A percentile compares a stretch with the other conserved stretches of the same genome.
These are phyloP conservation scores for Fusarium nanum DNA, from an alignment of 2,329 filamentous ascomycete genomes.

Conservation along the genomic window DNA sequence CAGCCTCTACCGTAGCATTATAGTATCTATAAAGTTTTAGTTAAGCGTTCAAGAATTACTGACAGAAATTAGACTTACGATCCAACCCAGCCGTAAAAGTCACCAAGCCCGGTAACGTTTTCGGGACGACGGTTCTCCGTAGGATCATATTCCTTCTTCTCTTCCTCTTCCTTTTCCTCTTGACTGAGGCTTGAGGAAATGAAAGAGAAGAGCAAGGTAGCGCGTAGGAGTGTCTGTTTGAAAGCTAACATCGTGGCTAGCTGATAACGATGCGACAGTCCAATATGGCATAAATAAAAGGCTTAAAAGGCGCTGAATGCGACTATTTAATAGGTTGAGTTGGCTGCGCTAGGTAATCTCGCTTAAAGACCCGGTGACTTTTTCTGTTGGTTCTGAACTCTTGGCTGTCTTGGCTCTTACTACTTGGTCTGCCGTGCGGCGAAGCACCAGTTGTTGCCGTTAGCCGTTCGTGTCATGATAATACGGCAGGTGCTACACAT, in stretches of 20 bases:
- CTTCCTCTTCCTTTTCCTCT: neutral
- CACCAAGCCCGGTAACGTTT: neutral
- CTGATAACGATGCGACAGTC: neutral
- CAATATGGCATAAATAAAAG: neutral
- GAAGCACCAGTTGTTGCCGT: neutral
- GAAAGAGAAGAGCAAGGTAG: neutral
- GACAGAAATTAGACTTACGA: neutral
- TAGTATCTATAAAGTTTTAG: neutral
- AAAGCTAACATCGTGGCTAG: neutral
- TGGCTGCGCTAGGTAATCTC: neutral
- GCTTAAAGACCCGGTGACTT: neutral
- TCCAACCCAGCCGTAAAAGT: slow-evolving; percentile 6
- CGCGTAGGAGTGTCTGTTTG: neutral
- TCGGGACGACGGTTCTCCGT: neutral
- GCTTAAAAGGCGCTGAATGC: rapidly evolving
- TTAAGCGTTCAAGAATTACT: rapidly evolving
- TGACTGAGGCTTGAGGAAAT: neutral
- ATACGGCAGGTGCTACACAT: too few species aligned
- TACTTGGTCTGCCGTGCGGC: neutral
- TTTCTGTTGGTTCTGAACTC: neutral
- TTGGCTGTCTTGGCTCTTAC: neutral
- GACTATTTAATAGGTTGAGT: neutral
- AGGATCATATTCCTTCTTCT: neutral
- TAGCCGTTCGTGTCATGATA: neutral
- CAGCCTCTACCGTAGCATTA: neutral